phyloP scores from a whole-genome alignment of 2,329 filamentous ascomycete species.

The Ramularia collo-cygni region DNA sequence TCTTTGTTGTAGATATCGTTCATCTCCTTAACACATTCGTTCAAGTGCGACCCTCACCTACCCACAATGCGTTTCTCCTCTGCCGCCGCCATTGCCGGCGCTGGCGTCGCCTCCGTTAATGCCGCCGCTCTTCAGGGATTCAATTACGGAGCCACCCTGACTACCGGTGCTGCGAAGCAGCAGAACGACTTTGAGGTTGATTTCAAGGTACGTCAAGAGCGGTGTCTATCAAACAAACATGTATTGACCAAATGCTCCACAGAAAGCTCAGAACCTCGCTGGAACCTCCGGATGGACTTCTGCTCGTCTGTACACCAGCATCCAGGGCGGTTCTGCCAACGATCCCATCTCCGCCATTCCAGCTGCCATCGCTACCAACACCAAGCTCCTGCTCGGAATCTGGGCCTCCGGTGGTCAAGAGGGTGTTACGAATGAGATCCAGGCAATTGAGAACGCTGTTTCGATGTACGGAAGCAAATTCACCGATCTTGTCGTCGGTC shows the following conservation, averaged over 20 bases:
- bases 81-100: background rate
- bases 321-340: conserved; percentile 49
- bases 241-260: too few relatives aligned
- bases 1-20: too few relatives aligned
- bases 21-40: too few relatives aligned
- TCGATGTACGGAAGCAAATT: conserved; percentile 59
- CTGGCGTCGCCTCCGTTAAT: conserved; percentile 28
- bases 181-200: conserved; percentile 63
- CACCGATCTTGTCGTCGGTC: conserved; percentile 56
- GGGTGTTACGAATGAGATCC: conserved; percentile 64
- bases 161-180: conserved; percentile 52
- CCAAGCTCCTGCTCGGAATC: conserved; percentile 70
- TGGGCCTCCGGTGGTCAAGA: conserved; percentile 52
- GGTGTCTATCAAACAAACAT: too few relatives aligned
- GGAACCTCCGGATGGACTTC: conserved; percentile 41
- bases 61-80: conserved; percentile 1
- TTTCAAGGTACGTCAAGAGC: conserved; percentile 48
- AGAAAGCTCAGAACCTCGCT: conserved; percentile 54
- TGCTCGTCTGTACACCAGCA: conserved; percentile 62
- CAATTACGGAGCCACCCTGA: conserved; percentile 64
- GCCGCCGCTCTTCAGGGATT: conserved; percentile 50
- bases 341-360: conserved; percentile 63
- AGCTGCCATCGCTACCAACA: conserved; percentile 75
- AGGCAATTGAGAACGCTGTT: conserved; percentile 64
- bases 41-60: too few relatives aligned